Percentiles rank a stretch among this genome's conserved stretches.
Conservation (phyloP, 1,284 basidiomycete genomes). For the Inonotus obliquus region DNA sequence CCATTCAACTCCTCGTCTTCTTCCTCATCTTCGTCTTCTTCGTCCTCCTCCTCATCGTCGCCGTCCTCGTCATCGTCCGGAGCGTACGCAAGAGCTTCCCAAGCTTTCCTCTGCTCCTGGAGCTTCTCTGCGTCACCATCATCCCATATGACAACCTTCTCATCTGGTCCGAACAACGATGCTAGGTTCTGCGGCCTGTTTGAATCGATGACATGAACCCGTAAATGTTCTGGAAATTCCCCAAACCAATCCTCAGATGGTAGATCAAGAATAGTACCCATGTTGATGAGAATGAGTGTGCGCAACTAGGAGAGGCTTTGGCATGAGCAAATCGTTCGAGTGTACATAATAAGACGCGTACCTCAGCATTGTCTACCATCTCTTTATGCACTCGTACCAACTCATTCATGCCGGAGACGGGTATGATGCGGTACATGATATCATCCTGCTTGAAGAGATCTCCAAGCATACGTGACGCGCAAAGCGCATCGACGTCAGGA, state of each 20-base stretch:
- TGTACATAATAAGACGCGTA: conserved; percentile 34
- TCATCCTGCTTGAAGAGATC: conserved; percentile 91
- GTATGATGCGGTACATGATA: conserved; percentile 85
- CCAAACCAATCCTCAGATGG: conserved; percentile 73
- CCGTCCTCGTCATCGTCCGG: conserved; percentile 42
- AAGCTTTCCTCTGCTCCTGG: conserved; percentile 63
- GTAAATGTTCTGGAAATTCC: conserved; percentile 52
- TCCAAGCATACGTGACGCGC: conserved; percentile 86
- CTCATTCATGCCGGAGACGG: conserved; percentile 84
- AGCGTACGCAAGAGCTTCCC: conserved; percentile 65
- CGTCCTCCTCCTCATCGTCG: conserved; percentile 36
- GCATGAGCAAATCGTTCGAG: background rate
- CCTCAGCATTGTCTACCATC: conserved; percentile 65
- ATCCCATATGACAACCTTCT: conserved; percentile 82
- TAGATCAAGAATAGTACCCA: conserved; percentile 87
- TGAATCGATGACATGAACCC: conserved; percentile 92
- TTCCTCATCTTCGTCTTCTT: conserved; percentile 38
- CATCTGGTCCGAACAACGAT: conserved; percentile 78
- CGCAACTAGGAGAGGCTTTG: conserved; percentile 59
- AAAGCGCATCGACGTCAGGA: conserved; percentile 87
- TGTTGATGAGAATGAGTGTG: conserved; percentile 88
- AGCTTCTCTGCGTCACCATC: conserved; percentile 75
- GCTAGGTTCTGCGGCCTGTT: conserved; percentile 88
- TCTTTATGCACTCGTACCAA: conserved; percentile 66
- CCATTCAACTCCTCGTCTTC: conserved; percentile 28